Evolutionary conservation across 129 eudicot genomes (phyloP), one percentile per base, ranked within the genome.

Genomic region (Tagetes patula): DNA sequence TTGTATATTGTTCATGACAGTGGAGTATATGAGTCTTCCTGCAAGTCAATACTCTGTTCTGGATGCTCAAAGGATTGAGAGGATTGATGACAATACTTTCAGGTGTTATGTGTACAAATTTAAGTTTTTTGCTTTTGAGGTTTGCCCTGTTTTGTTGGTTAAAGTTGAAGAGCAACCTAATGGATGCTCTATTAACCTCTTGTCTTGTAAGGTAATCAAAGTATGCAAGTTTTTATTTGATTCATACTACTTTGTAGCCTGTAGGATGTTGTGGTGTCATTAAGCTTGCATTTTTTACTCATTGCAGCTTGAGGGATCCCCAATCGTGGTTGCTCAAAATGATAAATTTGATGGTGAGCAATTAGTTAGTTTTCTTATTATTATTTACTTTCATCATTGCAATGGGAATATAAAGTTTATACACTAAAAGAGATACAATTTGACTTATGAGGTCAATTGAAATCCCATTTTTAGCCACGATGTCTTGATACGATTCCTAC

Each of bases 41-140:
- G 96, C 96, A 52, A 93, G 95, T 74, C 95, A 93, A 69, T 93
- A 93, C 86, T 93, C 96, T 62, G 98, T 93, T 75, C 47, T 93
- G 81, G 96, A 87, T 82, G 95, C 96, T 65, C 86, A 89, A 84
- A 93, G 96, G 78, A 93, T 89, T 1, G 96, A 93, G 84, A 80
- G 98, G 69, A 85, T 93, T 8, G 98, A 89, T 77, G 96, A 89
- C 69, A 81, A 75, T 58, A 93, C 96, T 6, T 89, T 93, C 82
- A 86, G 91, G 84, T 87, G 98, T 86, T 93, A 85, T 56, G 92
- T 93, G 59, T 87, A 89, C 67, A 86, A 61, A 36, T 84, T 93
- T 55, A 93, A 89, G 88, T 93, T 93, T 76, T 86, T 89, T 72
- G 83, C 89, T 4, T 87, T 93, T 78, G 96, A 89, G 74, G 96